phyloP scores from a whole-genome alignment of 1,284 basidiomycete genomes.

The Ustilago loliicola region DNA sequence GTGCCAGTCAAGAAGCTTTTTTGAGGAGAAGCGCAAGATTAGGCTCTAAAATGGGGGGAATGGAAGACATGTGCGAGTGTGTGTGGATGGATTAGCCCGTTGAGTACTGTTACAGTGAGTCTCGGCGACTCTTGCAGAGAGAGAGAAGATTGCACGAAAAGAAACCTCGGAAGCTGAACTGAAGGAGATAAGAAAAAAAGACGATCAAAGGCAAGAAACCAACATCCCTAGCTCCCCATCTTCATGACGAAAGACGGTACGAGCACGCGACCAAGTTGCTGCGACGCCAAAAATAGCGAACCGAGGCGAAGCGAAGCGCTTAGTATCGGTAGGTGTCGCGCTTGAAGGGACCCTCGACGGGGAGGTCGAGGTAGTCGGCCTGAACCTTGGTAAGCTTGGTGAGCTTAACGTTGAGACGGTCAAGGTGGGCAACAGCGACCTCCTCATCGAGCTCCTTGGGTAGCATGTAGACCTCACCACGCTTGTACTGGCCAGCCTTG shows the following conservation, averaged over 20 bases:
- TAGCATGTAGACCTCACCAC: constrained; percentile 73
- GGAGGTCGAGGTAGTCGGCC: constrained; percentile 92
- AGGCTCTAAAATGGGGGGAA: constrained; percentile 19
- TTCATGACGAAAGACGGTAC: not conserved
- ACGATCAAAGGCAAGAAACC: constrained; percentile 24
- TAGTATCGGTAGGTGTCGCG: constrained; percentile 71
- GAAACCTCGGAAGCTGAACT: constrained; percentile 33
- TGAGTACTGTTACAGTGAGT: constrained; percentile 58
- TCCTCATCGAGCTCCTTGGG: constrained; percentile 99
- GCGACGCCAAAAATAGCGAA: too few relatives aligned
- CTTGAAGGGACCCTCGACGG: constrained; percentile 89
- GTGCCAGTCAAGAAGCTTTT: constrained; percentile 9
- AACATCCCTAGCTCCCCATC: constrained; percentile 24
- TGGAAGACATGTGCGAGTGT: not conserved
- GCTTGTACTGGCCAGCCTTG: constrained; percentile 83
- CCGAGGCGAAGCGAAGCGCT: constrained; percentile 26
- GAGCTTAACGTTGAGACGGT: constrained; percentile 92
- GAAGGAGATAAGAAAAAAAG: constrained; percentile 19
- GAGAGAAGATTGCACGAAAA: constrained; percentile 36
- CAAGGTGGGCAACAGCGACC: constrained; percentile 94
- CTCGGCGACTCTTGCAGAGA: constrained; percentile 51
- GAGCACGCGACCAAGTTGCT: not conserved
- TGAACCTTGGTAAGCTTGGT: constrained; percentile 84
- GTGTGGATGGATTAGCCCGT: constrained; percentile 43
- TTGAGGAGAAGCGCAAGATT: not conserved